Evolutionary conservation across 75 land plant genomes (phyloP), one percentile per base, ranked within the genome.

Genomic region (Adiantum capillusveneris): DNA sequence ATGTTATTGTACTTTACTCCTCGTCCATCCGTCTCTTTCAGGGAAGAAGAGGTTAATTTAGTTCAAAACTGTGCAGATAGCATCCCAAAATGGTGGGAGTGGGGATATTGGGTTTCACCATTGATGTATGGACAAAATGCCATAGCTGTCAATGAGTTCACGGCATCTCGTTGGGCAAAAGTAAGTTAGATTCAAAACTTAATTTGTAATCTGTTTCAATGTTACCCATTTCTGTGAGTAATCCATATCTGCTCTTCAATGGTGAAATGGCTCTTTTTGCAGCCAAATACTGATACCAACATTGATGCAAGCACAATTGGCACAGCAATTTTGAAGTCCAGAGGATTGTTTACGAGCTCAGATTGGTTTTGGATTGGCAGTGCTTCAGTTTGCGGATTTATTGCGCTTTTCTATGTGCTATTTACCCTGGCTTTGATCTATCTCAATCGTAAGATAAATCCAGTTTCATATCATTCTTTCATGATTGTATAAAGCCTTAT

Each of bases 291-390:
- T 22, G 28, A 26, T 27, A 53, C 29, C 2, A 24, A 11, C 7
- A 24, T 26, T 25, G 55, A 46, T 21, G 37, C 49, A 6, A 17
- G 17, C 17, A 24, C 64, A n/a, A 28, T 89, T 0, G 96, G 96
- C 9, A 63, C 65, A 13, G 6, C 11, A 31, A 41, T 77, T 31
- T 22, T 86, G 68, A 57, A 73, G 60, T 41, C 76, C 41, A 76
- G 79, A 19, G 88, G 81, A 18, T 21, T 85, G 13, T 85, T 85
- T 54, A 37, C 72, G 12, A 56, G 65, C 24, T 58, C 74, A 22
- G 31, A 59, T 24, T 85, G 84, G 88, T 81, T 72, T 53, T 81
- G 81, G 84, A 75, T 85, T 64, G 77, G 79, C 25, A 20, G 78
- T 18, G 78, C 60, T 29, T 74, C 76, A 29, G 17, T 59, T 25